Evolutionary conservation across 148 eudicot genomes (phyloP), one percentile per base, ranked within the genome.

Genomic region (Cornus suecica): DNA sequence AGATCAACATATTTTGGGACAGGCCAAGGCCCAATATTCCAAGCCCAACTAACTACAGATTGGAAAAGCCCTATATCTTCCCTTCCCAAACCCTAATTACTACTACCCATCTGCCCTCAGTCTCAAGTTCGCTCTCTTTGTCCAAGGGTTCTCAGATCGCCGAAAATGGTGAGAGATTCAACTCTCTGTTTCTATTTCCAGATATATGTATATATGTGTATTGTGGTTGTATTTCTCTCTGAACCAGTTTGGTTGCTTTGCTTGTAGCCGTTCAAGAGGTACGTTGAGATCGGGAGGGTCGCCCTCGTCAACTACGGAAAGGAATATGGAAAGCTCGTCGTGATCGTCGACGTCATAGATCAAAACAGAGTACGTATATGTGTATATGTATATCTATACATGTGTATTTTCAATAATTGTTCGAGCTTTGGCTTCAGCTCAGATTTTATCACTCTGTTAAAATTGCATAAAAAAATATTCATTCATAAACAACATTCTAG

Each of bases 251-350:
- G 61, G 22, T 26, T 70, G 61, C 13, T 23, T 26, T 70, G 61
- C 13, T 23, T 34, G 74, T 62, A 77, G 80, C 80, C 80, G 61
- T 77, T 77, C 80, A 77, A 77, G 73, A 70, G 80, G 24, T 77
- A 62, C 69, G 80, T 77, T 16, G 80, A 77, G 80, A 77, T 77
- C 48, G 74, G 80, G 2, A 77, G 80, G 31, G 80, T 77, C 8
- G 80, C 80, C 9, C 69, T 70, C 34, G 70, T 77, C 31, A 77
- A 77, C 80, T 77, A 77, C 45, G 80, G 80, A 16, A 77, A 77
- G 48, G 80, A 77, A 4, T 77, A 77, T 29, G 80, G 80, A 13
- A 65, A 48, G 51, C 74, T 77, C 31, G 80, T 77, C 23, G 80
- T 77, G 64, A 77, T 77, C 23, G 80, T 77, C 31, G 80, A 77